Evolutionary conservation across 805 yeast genomes (phyloP).

Genomic region (Saccharomycopsis sp.): DNA sequence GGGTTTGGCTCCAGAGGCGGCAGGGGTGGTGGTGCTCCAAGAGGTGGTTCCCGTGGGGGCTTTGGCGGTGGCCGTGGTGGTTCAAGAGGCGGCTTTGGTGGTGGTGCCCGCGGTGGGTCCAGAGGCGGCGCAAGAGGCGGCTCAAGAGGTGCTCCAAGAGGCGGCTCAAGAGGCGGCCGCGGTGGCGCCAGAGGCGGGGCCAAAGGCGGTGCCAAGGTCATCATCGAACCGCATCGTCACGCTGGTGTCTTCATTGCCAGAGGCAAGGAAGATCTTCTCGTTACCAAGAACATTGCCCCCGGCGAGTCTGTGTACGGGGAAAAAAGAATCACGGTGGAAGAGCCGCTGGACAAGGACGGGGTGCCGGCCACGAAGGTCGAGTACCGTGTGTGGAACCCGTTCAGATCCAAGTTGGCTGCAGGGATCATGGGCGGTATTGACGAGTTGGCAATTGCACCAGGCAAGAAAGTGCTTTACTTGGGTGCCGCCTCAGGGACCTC

Average conservation of each 20-base stretch:
- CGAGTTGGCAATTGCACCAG: slow-evolving; percentile 95
- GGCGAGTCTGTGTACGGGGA: slow-evolving; percentile 99
- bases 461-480: slow-evolving; percentile 91
- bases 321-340: slow-evolving; percentile 90
- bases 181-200: slow-evolving; percentile 64
- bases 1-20: slow-evolving; percentile 22
- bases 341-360: slow-evolving; percentile 81
- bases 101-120: slow-evolving; percentile 44
- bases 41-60: slow-evolving; percentile 31
- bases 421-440: slow-evolving; percentile 99
- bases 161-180: slow-evolving; percentile 47
- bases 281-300: slow-evolving; percentile 94
- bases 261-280: slow-evolving; percentile 97
- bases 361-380: slow-evolving; percentile 89
- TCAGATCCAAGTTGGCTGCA: slow-evolving; percentile 99
- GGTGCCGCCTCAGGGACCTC: slow-evolving; percentile 99
- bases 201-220: slow-evolving; percentile 88
- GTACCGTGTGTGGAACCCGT: slow-evolving; percentile 99
- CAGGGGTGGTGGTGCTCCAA: slow-evolving; percentile 29
- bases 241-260: slow-evolving; percentile 99
- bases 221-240: slow-evolving; percentile 97
- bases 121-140: slow-evolving; percentile 38
- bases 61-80: slow-evolving; percentile 25
- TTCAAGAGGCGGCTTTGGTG: slow-evolving; percentile 29
- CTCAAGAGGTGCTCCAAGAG: slow-evolving; percentile 44